These are phyloP conservation scores for Volvox reticuliferus DNA, from an alignment of 139 green algal species.

Conservation along the genomic window DNA sequence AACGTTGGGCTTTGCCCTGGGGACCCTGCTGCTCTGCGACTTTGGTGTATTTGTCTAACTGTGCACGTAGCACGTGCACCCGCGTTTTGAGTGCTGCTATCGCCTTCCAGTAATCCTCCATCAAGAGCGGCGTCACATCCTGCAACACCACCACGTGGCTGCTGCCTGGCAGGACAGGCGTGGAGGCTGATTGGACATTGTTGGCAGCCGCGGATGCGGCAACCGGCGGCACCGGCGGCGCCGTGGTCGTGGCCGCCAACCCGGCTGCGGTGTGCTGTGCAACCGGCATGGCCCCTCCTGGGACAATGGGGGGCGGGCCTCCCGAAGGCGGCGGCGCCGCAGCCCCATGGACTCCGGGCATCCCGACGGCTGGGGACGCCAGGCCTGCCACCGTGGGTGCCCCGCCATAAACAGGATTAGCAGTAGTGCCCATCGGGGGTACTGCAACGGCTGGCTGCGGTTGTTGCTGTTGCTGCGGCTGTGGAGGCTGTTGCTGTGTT, in stretches of 20 bases:
- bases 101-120: slow-evolving; percentile 31
- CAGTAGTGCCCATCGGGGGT: too few relatives aligned
- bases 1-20: slow-evolving; percentile 10
- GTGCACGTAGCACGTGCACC: not conserved
- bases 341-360: not conserved
- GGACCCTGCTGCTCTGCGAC: not conserved
- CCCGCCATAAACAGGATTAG: too few relatives aligned
- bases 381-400: not conserved
- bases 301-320: not conserved
- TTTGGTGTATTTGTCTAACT: slow-evolving; percentile 11
- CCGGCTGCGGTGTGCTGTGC: not conserved
- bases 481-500: not conserved
- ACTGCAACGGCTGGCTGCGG: not conserved
- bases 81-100: not conserved
- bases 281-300: not conserved
- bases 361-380: not conserved
- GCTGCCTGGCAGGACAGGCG: not conserved
- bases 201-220: not conserved
- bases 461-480: slow-evolving; percentile 6
- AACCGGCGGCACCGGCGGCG: not conserved
- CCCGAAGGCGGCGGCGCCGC: not conserved
- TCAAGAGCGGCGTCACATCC: not conserved
- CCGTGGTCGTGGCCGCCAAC: not conserved
- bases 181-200: not conserved
- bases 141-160: not conserved